phyloP scores from a whole-genome alignment of 2,329 filamentous ascomycete genomes.

The Cytospora schulzeri region DNA sequence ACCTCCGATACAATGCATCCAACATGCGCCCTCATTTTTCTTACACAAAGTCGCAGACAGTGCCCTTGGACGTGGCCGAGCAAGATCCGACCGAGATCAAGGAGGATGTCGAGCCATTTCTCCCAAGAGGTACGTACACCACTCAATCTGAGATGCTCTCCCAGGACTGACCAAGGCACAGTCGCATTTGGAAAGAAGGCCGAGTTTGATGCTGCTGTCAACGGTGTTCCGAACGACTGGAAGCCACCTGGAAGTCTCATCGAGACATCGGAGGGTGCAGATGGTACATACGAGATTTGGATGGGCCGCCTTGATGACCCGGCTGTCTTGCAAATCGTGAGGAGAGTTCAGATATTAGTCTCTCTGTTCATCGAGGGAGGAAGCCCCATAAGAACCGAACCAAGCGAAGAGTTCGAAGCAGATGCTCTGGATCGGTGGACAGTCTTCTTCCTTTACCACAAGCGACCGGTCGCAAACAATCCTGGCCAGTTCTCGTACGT shows the following conservation, averaged over 20 bases:
- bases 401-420: constrained; percentile 56
- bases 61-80: constrained; percentile 55
- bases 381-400: constrained; percentile 60
- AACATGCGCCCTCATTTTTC: constrained; percentile 80
- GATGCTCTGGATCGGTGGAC: constrained; percentile 83
- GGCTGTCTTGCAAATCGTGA: constrained; percentile 70
- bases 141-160: neutral
- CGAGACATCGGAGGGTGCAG: constrained; percentile 58
- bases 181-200: constrained; percentile 67
- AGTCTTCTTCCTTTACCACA: constrained; percentile 82
- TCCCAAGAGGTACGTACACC: constrained; percentile 63
- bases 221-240: constrained; percentile 49
- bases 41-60: constrained; percentile 71
- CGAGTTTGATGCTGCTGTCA: constrained; percentile 64
- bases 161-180: constrained; percentile 37
- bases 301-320: constrained; percentile 72
- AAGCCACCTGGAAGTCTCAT: constrained; percentile 77
- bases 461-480: constrained; percentile 48
- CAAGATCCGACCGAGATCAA: constrained; percentile 70
- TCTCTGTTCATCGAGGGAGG: constrained; percentile 92
- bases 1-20: constrained; percentile 65
- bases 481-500: constrained; percentile 64
- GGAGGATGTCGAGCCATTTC: constrained; percentile 62
- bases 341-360: constrained; percentile 80
- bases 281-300: constrained; percentile 82